Base-by-base conservation (phyloP, 257 asterid species). In the Scutellaria baicalensis region DNA sequence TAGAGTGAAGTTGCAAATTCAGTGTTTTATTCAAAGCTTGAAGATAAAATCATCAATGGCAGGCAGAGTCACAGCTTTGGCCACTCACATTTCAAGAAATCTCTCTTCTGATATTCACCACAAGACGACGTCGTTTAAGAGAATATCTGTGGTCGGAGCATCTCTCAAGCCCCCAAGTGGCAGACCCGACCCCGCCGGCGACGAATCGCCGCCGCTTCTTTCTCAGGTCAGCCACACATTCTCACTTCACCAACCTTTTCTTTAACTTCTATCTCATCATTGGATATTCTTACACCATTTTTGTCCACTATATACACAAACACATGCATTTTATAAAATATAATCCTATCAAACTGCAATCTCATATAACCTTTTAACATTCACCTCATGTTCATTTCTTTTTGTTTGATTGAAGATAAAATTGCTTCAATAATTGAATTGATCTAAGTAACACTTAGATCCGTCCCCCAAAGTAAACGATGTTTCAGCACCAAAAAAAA, bases 11-110 rank as follows among this genome's bases (percentile, higher is more conserved):
- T 33, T 45, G 61, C 51, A 40, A n/a, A n/a, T n/a, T n/a, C n/a
- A n/a, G n/a, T 1, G 6, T 50, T 5, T 23, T 42, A 6, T 17
- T 6, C 33, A 33, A 50, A 64, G 60, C 20, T 66, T 18, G 56
- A 66, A 59, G 82, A 72, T 77, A 77, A 59, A 61, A 61, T 61
- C n/a, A n/a, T n/a, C 63, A 60, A 78, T 78, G 78, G 82, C 82
- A 33, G 67, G 49, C 60, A 57, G 66, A 63, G 17, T 40, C 65
- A 60, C 72, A 49, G 13, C 75, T 21, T 5, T 64, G 42, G 55
- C 56, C 33, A 71, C 66, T 59, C 78, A 47, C 31, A 52, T 72
- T 58, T 44, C 82, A 48, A 20, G 36, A 66, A 27, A 18, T 66
- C 38, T 8, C 23, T 50, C 57, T 58, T 17, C 69, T 18, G 63